Evolutionary conservation across 1,284 basidiomycete species (phyloP).

Genomic region (Trametes versicolor): DNA sequence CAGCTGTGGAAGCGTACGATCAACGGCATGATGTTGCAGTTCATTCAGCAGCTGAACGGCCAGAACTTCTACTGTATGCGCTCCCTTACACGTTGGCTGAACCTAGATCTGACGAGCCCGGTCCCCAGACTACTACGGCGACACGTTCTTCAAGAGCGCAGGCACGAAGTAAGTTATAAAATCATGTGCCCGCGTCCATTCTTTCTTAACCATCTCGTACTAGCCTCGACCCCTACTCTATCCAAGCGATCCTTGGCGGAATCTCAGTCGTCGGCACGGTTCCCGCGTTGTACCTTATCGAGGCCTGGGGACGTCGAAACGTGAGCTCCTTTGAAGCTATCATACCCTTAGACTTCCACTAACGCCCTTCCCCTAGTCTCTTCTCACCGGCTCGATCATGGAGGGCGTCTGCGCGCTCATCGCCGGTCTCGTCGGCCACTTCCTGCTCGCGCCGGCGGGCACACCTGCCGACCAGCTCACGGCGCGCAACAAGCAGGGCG

Average conservation of each 20-base stretch:
- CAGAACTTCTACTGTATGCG: slow-evolving; percentile 78
- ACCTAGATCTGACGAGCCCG: not conserved
- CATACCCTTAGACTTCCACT: not conserved
- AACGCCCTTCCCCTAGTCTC: slow-evolving; percentile 51
- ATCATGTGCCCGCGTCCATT: no score
- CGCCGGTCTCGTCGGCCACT: slow-evolving; percentile 79
- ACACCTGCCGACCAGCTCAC: slow-evolving; percentile 60
- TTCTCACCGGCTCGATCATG: slow-evolving; percentile 72
- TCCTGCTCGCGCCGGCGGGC: slow-evolving; percentile 63
- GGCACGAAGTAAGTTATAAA: slow-evolving; percentile 70
- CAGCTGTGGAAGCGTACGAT: slow-evolving; percentile 75
- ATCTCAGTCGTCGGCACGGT: slow-evolving; percentile 74
- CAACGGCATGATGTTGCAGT: slow-evolving; percentile 86
- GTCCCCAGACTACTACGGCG: slow-evolving; percentile 76
- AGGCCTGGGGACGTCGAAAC: slow-evolving; percentile 69
- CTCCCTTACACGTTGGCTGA: not conserved
- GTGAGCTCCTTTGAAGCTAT: slow-evolving; percentile 44
- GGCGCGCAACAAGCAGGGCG: slow-evolving; percentile 63
- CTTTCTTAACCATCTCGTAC: slow-evolving; percentile 1
- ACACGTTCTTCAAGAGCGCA: slow-evolving; percentile 84
- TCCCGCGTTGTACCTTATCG: slow-evolving; percentile 73
- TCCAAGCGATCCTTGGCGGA: slow-evolving; percentile 76
- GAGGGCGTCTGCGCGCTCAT: slow-evolving; percentile 74
- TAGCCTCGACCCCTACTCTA: slow-evolving; percentile 74
- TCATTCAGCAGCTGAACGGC: slow-evolving; percentile 83